Base-by-base conservation (phyloP, 306 rosid genomes). In the Fragaria vesca region DNA sequence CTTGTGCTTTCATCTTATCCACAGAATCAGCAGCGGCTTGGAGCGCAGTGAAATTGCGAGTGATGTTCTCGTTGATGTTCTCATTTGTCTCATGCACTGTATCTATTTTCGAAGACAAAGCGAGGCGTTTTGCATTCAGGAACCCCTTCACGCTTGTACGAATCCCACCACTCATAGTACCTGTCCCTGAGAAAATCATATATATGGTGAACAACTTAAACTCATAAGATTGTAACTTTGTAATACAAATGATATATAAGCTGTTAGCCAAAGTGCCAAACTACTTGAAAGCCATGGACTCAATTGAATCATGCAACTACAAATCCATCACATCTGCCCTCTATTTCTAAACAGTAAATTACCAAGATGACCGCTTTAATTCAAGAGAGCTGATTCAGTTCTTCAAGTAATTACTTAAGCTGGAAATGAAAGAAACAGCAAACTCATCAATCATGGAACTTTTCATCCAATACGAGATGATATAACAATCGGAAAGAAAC, bases 51-150 rank as follows among this genome's bases (percentile, higher is more conserved):
- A 36, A 65, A 36, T 34, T 65, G 20, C 26, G 8, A 65, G 18
- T 16, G 21, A 65, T 65, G 12, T 21, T 4, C 42, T 36, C 38
- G 3, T 36, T 36, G 0, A 36, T 36, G 38, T 36, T 65, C 45
- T 65, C 70, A 34, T 65, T 16, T 1, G 5, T 65, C 46, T 65
- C 70, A 2, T 34, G 5, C 46, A 16, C 26, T 17, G 46, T 34
- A 65, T 65, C 70, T 65, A 65, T 34, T 34, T 65, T 46, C 46
- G 2, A 6, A 65, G 70, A 34, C 46, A 36, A 65, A 17, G 46
- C 45, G 12, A 65, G 70, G 26, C 70, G 70, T 36, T 65, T 65
- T 4, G 70, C 45, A 34, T 16, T 65, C 34, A 65, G 70, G 70
- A 16, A 17, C 21, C 46, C 45, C 46, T 65, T 65, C 46, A 65